Base-by-base conservation (phyloP, 495 filamentous ascomycete species). In the Pseudotulostoma volvatum region DNA sequence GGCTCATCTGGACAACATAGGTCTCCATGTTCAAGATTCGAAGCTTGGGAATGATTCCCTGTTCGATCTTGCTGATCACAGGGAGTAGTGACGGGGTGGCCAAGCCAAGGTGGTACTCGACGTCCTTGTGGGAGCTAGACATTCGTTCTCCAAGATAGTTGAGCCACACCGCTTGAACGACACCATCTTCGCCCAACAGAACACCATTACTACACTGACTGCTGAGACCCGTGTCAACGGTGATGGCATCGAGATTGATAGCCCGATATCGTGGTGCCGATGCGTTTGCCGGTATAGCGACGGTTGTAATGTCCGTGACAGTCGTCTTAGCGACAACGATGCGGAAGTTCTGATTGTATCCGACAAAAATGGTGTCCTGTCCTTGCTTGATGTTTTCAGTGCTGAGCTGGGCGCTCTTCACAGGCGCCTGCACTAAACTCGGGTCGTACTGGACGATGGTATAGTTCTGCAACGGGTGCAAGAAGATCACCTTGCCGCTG, bases 391-490 rank as follows among this genome's bases (percentile, higher is more conserved):
- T 85, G 43, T 70, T 71, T 40, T 85, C 71, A 11, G 66, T 71
- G 49, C 85, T 80, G 36, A 99, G 73, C 50, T 70, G 81, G 16
- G 90, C 88, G 47, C 79, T 87, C 57, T 92, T 67, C 15, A 99
- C 84, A 3, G 92, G 88, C 4, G 92, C 90, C 47, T 92, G 73
- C 33, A 96, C 92, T 1, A 99, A 73, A 23, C 70, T 76, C 1
- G 92, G 81, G 56, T 99, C 90, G 52, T 96, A 99, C 57, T 92
- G 81, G 40, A 99, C 72, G 48, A 99, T 79, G 44, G 78, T 79
- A 59, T 95, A 99, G 56, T 99, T 99, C 52, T 95, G 92, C 20
- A 96, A 65, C n/a, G 90, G 90, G 56, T 99, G 90, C 63, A 99
- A 69, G 66, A 99, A 99, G 15, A 94, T 67, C 11, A 99, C 81